These are phyloP conservation scores for Xylariaceae sp. DNA, from an alignment of 2,329 filamentous ascomycete genomes.

Conservation along the genomic window DNA sequence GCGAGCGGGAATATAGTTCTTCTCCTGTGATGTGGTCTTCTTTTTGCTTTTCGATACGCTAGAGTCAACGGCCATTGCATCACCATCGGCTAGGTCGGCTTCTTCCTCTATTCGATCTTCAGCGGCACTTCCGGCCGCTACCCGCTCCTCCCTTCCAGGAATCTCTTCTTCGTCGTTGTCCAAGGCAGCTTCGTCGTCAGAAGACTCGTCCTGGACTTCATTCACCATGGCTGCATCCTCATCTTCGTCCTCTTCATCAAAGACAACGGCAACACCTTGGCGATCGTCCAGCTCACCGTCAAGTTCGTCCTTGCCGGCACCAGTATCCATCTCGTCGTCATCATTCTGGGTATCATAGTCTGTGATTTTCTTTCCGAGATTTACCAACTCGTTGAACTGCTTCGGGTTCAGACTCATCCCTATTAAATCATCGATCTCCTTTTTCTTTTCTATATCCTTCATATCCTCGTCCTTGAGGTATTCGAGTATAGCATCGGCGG, in stretches of 20 bases:
- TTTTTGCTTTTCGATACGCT: constrained; percentile 57
- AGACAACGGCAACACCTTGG: constrained; percentile 96
- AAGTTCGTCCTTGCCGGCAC: constrained; percentile 66
- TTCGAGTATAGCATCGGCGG: constrained; percentile 89
- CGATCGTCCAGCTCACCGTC: constrained; percentile 87
- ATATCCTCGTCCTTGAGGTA: constrained; percentile 92
- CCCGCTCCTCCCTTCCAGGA: constrained; percentile 59
- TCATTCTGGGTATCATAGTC: constrained; percentile 98
- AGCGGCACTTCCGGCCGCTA: constrained; percentile 57
- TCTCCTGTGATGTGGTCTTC: constrained; percentile 57
- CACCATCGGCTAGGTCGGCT: constrained; percentile 61
- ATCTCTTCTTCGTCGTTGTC: constrained; percentile 65
- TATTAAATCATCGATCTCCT: constrained; percentile 91
- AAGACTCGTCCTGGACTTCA: constrained; percentile 88
- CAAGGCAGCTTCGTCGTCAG: constrained; percentile 77
- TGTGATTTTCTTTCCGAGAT: constrained; percentile 97
- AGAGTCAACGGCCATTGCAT: constrained; percentile 85
- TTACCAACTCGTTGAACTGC: constrained; percentile 96
- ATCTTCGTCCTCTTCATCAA: constrained; percentile 90
- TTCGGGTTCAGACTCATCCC: constrained; percentile 83
- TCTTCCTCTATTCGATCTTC: constrained; percentile 57
- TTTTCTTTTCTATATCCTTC: constrained; percentile 98
- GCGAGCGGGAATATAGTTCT: constrained; percentile 75
- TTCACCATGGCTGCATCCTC: constrained; percentile 78
- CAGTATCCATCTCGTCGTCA: constrained; percentile 83